These are phyloP conservation scores for Picochlorum costavermella DNA, from an alignment of 139 green algal genomes.

Conservation along the genomic window DNA sequence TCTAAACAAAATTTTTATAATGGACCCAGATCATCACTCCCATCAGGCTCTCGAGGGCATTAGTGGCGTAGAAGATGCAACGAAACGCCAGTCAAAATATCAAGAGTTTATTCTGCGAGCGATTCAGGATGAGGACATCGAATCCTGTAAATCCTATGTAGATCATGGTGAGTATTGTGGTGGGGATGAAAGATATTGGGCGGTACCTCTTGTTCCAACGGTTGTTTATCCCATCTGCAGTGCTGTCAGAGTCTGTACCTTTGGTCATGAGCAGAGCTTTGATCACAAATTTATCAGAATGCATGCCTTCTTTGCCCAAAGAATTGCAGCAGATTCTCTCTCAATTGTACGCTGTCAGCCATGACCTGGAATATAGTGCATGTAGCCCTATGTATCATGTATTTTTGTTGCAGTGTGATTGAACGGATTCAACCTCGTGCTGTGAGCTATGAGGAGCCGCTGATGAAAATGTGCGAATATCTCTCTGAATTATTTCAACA, in stretches of 20 bases:
- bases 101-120: conserved; percentile 28
- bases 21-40: too few relatives aligned
- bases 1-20: too few relatives aligned
- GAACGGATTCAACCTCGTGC: conserved; percentile 61
- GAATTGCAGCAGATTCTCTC: conserved; percentile 60
- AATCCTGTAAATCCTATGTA: conserved; percentile 46
- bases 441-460: conserved; percentile 82
- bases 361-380: too few relatives aligned
- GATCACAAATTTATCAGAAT: conserved; percentile 52
- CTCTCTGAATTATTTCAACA: conserved; percentile 42
- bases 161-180: conserved; percentile 52
- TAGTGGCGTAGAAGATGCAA: background rate
- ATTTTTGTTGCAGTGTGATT: conserved; percentile 45
- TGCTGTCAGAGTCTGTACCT: conserved; percentile 72
- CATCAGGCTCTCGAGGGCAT: background rate
- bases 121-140: conserved; percentile 15
- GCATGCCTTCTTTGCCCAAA: conserved; percentile 40
- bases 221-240: conserved; percentile 28
- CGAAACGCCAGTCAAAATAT: conserved; percentile 41
- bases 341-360: conserved; percentile 42
- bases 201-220: background rate
- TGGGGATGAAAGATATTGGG: background rate
- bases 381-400: too few relatives aligned
- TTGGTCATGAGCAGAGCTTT: conserved; percentile 71
- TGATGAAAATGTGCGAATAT: conserved; percentile 46